These are phyloP conservation scores for Athelia psychrophila DNA, from an alignment of 1,284 basidiomycete species.

Conservation along the genomic window DNA sequence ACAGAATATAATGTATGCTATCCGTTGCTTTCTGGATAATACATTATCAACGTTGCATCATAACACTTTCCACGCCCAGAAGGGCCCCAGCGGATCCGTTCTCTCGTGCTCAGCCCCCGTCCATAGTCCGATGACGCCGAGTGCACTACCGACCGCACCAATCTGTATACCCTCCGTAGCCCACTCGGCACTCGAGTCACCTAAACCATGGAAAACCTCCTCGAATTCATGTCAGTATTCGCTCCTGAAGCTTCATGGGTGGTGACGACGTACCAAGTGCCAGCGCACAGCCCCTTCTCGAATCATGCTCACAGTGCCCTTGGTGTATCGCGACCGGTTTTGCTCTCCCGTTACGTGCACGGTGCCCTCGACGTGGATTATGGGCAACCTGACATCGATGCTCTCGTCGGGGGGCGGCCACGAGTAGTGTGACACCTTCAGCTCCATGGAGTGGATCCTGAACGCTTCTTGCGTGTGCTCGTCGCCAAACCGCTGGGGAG, in stretches of 20 bases:
- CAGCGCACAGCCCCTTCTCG: slow-evolving; percentile 50
- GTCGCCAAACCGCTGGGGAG: slow-evolving; percentile 22
- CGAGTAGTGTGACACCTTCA: slow-evolving; percentile 43
- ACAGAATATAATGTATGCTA: too few relatives aligned
- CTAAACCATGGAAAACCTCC: slow-evolving; percentile 23
- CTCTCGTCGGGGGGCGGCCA: slow-evolving; percentile 24
- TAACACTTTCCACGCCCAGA: slow-evolving; percentile 54
- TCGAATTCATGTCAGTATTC: slow-evolving; percentile 9
- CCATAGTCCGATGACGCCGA: slow-evolving; percentile 58
- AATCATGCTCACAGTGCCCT: slow-evolving; percentile 49
- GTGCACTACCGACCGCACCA: slow-evolving; percentile 47
- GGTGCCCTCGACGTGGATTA: slow-evolving; percentile 48
- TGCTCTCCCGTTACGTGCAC: slow-evolving; percentile 35
- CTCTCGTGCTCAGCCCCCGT: slow-evolving; percentile 50
- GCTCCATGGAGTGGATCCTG: slow-evolving; percentile 49
- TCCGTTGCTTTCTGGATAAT: too few relatives aligned
- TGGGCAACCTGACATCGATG: slow-evolving; percentile 35
- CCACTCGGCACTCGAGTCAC: slow-evolving; percentile 38
- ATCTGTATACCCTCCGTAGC: slow-evolving; percentile 54
- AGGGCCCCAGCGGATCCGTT: slow-evolving; percentile 47
- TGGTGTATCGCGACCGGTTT: slow-evolving; percentile 27
- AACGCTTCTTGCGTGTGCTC: slow-evolving; percentile 41
- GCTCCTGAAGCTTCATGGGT: too few relatives aligned
- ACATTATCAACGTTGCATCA: background rate
- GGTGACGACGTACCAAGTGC: slow-evolving; percentile 49